Percentiles rank a stretch among this genome's conserved stretches.
phyloP scores from a whole-genome alignment of 2,329 filamentous ascomycete species.

The Claviceps arundinis region DNA sequence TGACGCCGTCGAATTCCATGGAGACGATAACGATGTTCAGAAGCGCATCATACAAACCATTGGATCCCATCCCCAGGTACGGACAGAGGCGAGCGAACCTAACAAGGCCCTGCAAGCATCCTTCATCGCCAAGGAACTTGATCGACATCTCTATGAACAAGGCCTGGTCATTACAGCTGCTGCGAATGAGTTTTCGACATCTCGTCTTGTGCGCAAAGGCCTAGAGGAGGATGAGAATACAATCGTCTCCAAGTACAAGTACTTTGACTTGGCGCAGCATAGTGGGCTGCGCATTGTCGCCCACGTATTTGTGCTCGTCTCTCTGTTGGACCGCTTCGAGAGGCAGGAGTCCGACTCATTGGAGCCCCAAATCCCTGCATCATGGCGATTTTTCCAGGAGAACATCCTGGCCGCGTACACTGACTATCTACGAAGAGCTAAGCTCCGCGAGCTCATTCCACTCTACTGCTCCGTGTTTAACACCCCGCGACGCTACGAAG shows the following conservation, averaged over 20 bases:
- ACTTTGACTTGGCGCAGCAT: conserved; percentile 42
- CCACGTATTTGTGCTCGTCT: conserved; percentile 51
- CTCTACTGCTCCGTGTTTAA: conserved; percentile 75
- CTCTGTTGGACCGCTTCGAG: conserved; percentile 50
- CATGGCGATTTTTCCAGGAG: conserved; percentile 41
- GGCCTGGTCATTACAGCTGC: conserved; percentile 27
- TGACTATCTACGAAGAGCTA: conserved; percentile 58
- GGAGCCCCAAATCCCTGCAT: conserved; percentile 7
- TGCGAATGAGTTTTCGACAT: conserved; percentile 12
- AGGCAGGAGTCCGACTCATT: conserved; percentile 9
- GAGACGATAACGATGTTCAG: conserved; percentile 38
- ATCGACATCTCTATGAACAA: conserved; percentile 45
- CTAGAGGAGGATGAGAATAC: conserved; percentile 10
- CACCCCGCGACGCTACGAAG: conserved; percentile 49
- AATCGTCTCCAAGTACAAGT: conserved; percentile 29
- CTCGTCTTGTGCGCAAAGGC: conserved; percentile 15
- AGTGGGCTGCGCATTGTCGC: conserved; percentile 55
- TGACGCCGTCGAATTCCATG: conserved; percentile 50
- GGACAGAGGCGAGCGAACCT: conserved; percentile 46
- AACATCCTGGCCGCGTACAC: conserved; percentile 74
- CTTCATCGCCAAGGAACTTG: conserved; percentile 51
- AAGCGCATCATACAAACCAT: conserved; percentile 48
- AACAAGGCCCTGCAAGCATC: conserved; percentile 67
- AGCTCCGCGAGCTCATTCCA: conserved; percentile 67
- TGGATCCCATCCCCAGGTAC: conserved; percentile 41